Evolutionary conservation across 306 rosid genomes (phyloP).

Genomic region (Acacia acuminata): DNA sequence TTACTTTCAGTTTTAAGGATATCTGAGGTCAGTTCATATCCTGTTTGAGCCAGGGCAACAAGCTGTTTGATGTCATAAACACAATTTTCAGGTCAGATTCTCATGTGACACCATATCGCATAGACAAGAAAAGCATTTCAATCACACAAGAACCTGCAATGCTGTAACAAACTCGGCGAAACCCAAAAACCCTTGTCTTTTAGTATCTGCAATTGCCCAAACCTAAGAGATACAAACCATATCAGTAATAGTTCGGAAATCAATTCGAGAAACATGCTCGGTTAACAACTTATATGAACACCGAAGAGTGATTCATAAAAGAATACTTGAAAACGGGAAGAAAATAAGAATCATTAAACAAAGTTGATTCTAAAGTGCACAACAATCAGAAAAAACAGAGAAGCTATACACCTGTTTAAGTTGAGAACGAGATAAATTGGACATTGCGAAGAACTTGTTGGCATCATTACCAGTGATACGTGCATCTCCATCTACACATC

Average conservation of each 20-base stretch:
- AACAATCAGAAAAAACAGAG: neutral
- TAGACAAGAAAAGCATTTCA: neutral
- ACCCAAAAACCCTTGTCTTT: slow-evolving; percentile 74
- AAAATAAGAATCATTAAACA: neutral
- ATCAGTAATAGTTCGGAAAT: neutral
- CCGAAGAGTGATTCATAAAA: neutral
- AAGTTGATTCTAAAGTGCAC: neutral
- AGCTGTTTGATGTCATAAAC: slow-evolving; percentile 45
- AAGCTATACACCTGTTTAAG: slow-evolving; percentile 63
- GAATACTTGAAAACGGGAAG: neutral
- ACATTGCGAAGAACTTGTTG: slow-evolving; percentile 75
- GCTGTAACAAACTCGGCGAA: slow-evolving; percentile 73
- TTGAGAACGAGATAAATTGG: slow-evolving; percentile 76
- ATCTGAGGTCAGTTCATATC: slow-evolving; percentile 59
- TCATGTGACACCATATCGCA: neutral
- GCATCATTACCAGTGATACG: slow-evolving; percentile 81
- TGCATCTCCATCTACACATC: slow-evolving; percentile 70
- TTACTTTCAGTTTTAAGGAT: slow-evolving; percentile 62
- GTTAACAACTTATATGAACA: neutral
- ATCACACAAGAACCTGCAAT: slow-evolving; percentile 63
- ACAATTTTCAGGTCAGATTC: slow-evolving; percentile 1
- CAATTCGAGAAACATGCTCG: neutral
- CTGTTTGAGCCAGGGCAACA: slow-evolving; percentile 80
- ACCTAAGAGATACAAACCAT: slow-evolving; percentile 38
- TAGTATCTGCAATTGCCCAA: slow-evolving; percentile 84